Evolutionary conservation across 2,329 filamentous ascomycete genomes (phyloP), one percentile per base, ranked within the genome.

Genomic region (Raffaelea deltoideospora): DNA sequence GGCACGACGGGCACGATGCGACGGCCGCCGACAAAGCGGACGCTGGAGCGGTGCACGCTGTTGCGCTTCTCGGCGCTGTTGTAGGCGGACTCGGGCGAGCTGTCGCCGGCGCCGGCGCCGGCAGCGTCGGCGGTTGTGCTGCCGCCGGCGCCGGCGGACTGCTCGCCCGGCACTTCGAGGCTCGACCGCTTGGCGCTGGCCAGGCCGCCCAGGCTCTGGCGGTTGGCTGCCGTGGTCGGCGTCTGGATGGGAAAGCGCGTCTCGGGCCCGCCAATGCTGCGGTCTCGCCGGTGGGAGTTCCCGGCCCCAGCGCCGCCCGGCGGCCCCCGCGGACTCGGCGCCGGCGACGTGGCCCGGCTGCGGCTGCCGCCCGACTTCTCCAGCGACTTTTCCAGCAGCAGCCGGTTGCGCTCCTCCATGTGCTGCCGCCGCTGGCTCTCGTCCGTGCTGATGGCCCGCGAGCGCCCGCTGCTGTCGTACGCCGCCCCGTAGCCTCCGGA

Each of bases 391-490:
- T 75, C 73, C 33, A 90, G 75, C 43, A 88, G 70, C 35, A 85
- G 84, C 43, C 84, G 77, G 54, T 85, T 83, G 36, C 90, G 77
- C 54, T 94, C 90, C 58, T 96, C 88, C 76, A 94, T 88, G 47
- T 93, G 78, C 31, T 84, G 84, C 50, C 86, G 84, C 41, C 90
- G 80, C 57, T 92, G 92, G 60, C 85, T 92, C 64, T 98, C 90
- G 53, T 98, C 86, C 1, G 86, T 93, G 54, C 84, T 92, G 50
- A 95, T 83, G 22, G 87, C 87, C 33, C 90, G 79, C 19, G 83
- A 80, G 30, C 85, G 76, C 44, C 58, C 27, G 14, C 6, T 28
- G 27, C 10, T 10, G 26, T 14, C 26, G 26, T 14, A 9, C 6
- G n/a, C 6, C 10, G 26, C 26, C 17, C 7, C 26, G 4, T 3